Percentiles rank a stretch among this genome's conserved stretches.
These are phyloP conservation scores for Pythium grandisporangium DNA, from an alignment of 352 stramenopile genomes.

Conservation along the genomic window DNA sequence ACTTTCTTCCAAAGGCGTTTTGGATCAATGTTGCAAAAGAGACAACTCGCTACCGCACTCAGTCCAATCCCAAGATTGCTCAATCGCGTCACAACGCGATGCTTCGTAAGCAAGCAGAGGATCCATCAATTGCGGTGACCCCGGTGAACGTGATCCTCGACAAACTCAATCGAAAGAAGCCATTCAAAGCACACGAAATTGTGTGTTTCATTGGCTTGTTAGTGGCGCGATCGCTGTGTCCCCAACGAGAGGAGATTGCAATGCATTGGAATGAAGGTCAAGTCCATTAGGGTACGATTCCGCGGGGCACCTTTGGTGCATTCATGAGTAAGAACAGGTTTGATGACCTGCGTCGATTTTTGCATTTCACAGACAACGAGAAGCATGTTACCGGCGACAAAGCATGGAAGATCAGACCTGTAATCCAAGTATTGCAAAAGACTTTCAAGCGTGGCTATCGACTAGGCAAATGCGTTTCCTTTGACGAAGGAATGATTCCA, in stretches of 20 bases:
- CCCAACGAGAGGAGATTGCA: background rate
- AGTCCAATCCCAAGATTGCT: background rate
- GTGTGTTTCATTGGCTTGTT: background rate
- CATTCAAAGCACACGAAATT: constrained; percentile 1
- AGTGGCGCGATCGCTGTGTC: background rate
- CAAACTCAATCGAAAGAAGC: background rate
- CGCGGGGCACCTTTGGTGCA: constrained; percentile 7
- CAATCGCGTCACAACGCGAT: background rate
- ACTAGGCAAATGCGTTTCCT: background rate
- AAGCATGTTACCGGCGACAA: background rate
- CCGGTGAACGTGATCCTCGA: background rate
- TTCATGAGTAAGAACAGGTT: constrained; percentile 10
- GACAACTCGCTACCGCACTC: constrained; percentile 5
- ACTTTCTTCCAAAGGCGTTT: constrained; percentile 10
- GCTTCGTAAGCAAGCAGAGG: background rate
- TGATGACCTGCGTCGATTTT: too few species aligned
- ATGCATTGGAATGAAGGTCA: background rate
- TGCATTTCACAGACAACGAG: background rate
- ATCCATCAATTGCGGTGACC: background rate
- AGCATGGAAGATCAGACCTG: background rate
- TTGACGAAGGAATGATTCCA: constrained; percentile 5
- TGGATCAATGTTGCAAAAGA: constrained; percentile 9
- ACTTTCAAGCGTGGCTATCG: constrained; percentile 1
- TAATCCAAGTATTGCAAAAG: constrained; percentile 2
- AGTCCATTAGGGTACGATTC: constrained; percentile 4